Base-by-base conservation (phyloP, 2,329 filamentous ascomycete genomes). In the Fusarium graminum region DNA sequence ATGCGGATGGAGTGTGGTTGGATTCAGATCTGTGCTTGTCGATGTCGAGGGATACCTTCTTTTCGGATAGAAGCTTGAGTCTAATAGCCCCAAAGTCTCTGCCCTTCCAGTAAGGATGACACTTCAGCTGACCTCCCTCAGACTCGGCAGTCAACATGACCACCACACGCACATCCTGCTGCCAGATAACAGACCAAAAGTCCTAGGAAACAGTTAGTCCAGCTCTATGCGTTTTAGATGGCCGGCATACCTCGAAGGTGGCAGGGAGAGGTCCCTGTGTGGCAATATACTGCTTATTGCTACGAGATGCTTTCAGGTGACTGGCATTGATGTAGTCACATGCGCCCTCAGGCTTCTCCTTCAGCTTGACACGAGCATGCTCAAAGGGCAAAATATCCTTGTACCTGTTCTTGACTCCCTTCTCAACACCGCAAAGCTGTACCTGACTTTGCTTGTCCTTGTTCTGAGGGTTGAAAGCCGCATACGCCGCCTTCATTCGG, bases 241-340 rank as follows among this genome's bases (percentile, higher is more conserved):
- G 4, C 7, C 28, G 36, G 17, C 89, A 83, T 81, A 94, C 92
- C 76, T 92, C 90, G 74, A 97, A 97, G 0, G 95, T 99, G 47
- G 92, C 89, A 19, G 95, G 95, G 36, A 98, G 86, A 11, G 95
- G 95, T 1, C 93, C 95, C 77, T 99, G 95, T 13, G 93, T 94
- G 46, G 94, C 94, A 78, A 99, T 98, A 75, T 99, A 99, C 40
- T 89, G 87, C 81, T 97, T 97, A 76, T 96, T 90, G 67, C 92
- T 97, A 69, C 90, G 86, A 28, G 89, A 86, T 2, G 94, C 87
- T 75, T 91, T 90, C 63, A 98, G 82, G 70, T 97, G 88, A 75
- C 92, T 98, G 17, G 94, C 95, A 74, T 99, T 99, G 79, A 99
- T 89, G 74, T 99, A 99, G 77, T 99, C 95, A 77, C 94, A 97